Base-by-base conservation (phyloP, 345 rosid genomes). In the Lenwebbia sp. region DNA sequence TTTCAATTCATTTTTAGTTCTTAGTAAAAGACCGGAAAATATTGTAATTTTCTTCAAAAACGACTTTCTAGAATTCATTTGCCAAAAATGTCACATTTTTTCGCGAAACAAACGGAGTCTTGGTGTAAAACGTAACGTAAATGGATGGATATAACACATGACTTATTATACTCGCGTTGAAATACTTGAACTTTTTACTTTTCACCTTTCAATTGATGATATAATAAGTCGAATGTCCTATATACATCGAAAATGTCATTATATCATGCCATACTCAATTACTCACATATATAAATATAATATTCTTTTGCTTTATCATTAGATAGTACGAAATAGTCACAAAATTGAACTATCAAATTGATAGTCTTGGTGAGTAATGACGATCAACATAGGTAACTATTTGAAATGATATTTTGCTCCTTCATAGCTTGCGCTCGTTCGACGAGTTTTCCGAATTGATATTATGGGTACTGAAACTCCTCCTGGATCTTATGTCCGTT, bases 311-410 rank as follows among this genome's bases (percentile, higher is more conserved):
- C 19, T 19, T 19, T 8, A 2, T 33, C 25, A 62, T 15, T 62
- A 7, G 75, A 33, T 33, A 10, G 7, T 17, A 33, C 2, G 3
- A 70, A 33, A 70, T 17, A 17, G 10, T 70, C 19, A 33, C 7
- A 10, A 33, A 40, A 33, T 4, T 17, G 6, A 33, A 70, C 13
- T 9, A 2, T 33, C 0, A 70, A 33, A 33, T 9, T 23, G 0
- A 70, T 33, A 9, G 0, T 70, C 37, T 33, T 11, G 1, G 9
- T 33, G 9, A 65, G 12, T 15, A 65, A 65, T 33, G 9, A 65
- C 44, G 12, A 4, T 33, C 44, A 33, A 65, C 33, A 33, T 33
- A 5, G 44, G 7, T 65, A 65, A 33, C 12, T 47, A 7, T 7
- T 3, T 62, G 7, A 62, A 30, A 30, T 15, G 41, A 10, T 4